phyloP scores from a whole-genome alignment of 192 early-diverging fungal genomes.

The Coemansia sp. region DNA sequence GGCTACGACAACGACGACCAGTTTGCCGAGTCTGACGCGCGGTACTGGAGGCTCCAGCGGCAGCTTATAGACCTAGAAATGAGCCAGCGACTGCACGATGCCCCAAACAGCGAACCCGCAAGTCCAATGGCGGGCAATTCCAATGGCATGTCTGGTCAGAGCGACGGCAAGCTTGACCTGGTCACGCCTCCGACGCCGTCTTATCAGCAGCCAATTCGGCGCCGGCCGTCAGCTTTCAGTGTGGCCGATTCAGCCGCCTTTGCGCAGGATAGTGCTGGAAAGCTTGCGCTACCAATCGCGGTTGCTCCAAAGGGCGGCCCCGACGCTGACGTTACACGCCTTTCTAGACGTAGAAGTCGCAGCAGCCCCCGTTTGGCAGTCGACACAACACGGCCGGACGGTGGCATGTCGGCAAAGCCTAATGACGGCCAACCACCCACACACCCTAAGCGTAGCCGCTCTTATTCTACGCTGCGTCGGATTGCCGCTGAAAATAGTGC shows the following conservation, averaged over 20 bases:
- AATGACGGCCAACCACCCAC: neutral
- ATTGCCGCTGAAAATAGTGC: conserved; percentile 38
- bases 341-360: conserved; percentile 5
- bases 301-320: neutral
- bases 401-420: neutral
- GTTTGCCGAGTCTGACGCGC: conserved; percentile 47
- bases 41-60: conserved; percentile 51
- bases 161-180: conserved; percentile 13
- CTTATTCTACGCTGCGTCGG: conserved; percentile 28
- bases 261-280: neutral
- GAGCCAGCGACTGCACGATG: conserved; percentile 26
- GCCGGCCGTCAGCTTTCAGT: conserved; percentile 43
- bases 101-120: neutral
- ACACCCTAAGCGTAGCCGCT: conserved; percentile 23
- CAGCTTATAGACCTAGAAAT: conserved; percentile 49
- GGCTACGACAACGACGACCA: conserved; percentile 17
- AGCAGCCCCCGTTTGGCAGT: conserved; percentile 1
- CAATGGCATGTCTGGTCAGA: neutral
- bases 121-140: neutral
- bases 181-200: conserved; percentile 44
- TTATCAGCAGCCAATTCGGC: conserved; percentile 8
- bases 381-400: neutral
- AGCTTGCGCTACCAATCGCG: neutral
- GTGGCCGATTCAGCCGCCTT: conserved; percentile 26
- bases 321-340: too few species aligned